Base-by-base conservation (phyloP, 805 yeast genomes). In the Ogataea pignaliae region DNA sequence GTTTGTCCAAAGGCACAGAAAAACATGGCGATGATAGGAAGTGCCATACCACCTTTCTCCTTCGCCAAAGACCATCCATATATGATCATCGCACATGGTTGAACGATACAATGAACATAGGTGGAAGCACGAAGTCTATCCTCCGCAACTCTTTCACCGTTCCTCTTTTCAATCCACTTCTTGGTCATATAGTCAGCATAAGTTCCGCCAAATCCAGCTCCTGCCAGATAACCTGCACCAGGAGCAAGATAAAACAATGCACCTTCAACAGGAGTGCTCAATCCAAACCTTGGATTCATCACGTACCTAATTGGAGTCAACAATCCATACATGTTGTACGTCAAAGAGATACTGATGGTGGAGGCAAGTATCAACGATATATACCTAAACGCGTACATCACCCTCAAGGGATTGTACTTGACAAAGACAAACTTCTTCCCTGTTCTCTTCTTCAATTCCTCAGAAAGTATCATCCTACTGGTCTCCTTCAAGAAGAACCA, bases 191-290 rank as follows among this genome's bases (percentile, higher is more conserved):
- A 55, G 55, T 79, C 83, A 0, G 83, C 77, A 64, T 68, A 73
- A 40, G 59, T 55, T 0, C 83, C 84, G 4, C 83, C 83, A 46
- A 73, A 43, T 17, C 72, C 63, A 7, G 79, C 70, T 0, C 83
- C 83, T 1, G 55, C 31, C 1, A 77, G 37, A 49, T 75, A 76
- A 0, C 85, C 85, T n/a, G 59, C 12, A 1, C 83, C 83, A 0
- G 83, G 82, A 3, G 83, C 73, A 3, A 79, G 55, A 50, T 78
- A 79, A 52, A 79, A 78, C 16, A 79, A 57, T 0, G 79, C 72
- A 34, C 79, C 76, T 45, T 67, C 68, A 2, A 79, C 54, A 0
- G 84, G 83, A 15, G 68, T 53, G 0, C 64, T 64, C 29, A 79
- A 58, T 35, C 71, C 53, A 60, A 78, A 79, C 43, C 83, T 55